Conservation (phyloP, 2,329 filamentous ascomycete species). For the Ceratocystis albifundus region DNA sequence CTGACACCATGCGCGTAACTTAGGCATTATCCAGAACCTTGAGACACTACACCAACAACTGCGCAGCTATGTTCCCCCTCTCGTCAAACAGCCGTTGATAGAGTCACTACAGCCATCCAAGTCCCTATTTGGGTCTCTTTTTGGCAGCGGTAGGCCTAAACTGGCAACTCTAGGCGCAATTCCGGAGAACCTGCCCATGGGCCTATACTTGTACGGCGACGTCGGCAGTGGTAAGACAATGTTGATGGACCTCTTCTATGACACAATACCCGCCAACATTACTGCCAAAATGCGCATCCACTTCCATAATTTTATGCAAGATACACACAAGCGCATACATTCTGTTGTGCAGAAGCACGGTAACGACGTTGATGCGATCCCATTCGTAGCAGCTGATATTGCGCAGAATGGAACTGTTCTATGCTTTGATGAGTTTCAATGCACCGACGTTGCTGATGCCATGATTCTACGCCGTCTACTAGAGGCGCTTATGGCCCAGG, state of each 20-base stretch:
- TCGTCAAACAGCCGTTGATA: slow-evolving; percentile 64
- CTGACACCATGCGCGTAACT: slow-evolving; percentile 20
- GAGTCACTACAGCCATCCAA: slow-evolving; percentile 51
- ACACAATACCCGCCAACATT: slow-evolving; percentile 73
- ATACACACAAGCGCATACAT: slow-evolving; percentile 84
- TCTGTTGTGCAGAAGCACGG: slow-evolving; percentile 81
- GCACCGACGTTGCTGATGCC: slow-evolving; percentile 93
- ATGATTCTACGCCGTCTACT: slow-evolving; percentile 90
- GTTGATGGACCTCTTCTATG: slow-evolving; percentile 98
- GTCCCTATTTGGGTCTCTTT: slow-evolving; percentile 50
- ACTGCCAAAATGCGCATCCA: slow-evolving; percentile 82
- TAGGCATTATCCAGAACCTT: slow-evolving; percentile 77
- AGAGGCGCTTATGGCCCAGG: slow-evolving; percentile 86
- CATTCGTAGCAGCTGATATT: slow-evolving; percentile 89
- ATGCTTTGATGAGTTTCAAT: slow-evolving; percentile 98
- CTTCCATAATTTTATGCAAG: slow-evolving; percentile 99
- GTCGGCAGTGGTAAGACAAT: slow-evolving; percentile 98
- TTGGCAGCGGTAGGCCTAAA: slow-evolving; percentile 37
- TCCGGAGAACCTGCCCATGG: slow-evolving; percentile 65
- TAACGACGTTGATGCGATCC: slow-evolving; percentile 78
- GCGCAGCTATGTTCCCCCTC: slow-evolving; percentile 57
- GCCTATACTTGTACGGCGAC: slow-evolving; percentile 90
- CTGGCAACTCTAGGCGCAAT: slow-evolving; percentile 40
- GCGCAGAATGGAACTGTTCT: slow-evolving; percentile 73
- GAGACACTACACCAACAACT: slow-evolving; percentile 84